Base-by-base conservation (phyloP, 2,329 filamentous ascomycete species). In the Sclerotinia sclerotiorum region DNA sequence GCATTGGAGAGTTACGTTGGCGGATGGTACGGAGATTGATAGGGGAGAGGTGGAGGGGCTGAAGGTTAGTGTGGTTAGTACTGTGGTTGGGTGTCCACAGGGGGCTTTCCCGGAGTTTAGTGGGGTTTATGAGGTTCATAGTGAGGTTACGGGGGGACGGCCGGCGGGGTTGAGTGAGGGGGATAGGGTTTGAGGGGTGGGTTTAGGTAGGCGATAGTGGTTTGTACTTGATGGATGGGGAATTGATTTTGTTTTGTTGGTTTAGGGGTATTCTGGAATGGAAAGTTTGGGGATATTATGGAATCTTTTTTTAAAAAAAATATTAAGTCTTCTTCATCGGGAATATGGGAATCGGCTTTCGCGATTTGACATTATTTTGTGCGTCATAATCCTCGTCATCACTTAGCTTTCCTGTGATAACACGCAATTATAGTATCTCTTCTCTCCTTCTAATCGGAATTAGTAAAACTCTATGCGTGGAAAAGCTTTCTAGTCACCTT, bases 51-150 rank as follows among this genome's bases (percentile, higher is more conserved):
- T 78, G 3, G 65, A 69, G 10, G 76, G 74, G 4, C 63, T 79
- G 58, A 72, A 70, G 21, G 69, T 79, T 48, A 71, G 72, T 57
- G 73, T 78, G 32, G 76, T 75, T 5, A 71, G 69, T 2, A 76
- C 74, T 1, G 64, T 74, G 21, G 77, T 78, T 17, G 6, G 10
- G 6, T 67, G 56, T 42, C 27, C 75, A 7, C 73, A 73, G 3
- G 69, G 68, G 19, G 69, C 69, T 29, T 69, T 70, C 1, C 69
- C 74, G 19, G 72, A 68, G 11, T 72, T 63, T 39, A 77, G 72
- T 56, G 75, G 76, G 19, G 68, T 73, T n/a, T 78, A 76, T 71
- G 72, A 72, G 55, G 68, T 75, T 11, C 73, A 76, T 65, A 72
- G 71, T 21, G 75, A 77, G 44, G 70, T 76, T 56, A 77, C 74